A percentile compares a stretch with the other conserved stretches of the same genome.
These are phyloP conservation scores for Diaporthe sp. DNA, from an alignment of 2,329 filamentous ascomycete species.

Conservation along the genomic window DNA sequence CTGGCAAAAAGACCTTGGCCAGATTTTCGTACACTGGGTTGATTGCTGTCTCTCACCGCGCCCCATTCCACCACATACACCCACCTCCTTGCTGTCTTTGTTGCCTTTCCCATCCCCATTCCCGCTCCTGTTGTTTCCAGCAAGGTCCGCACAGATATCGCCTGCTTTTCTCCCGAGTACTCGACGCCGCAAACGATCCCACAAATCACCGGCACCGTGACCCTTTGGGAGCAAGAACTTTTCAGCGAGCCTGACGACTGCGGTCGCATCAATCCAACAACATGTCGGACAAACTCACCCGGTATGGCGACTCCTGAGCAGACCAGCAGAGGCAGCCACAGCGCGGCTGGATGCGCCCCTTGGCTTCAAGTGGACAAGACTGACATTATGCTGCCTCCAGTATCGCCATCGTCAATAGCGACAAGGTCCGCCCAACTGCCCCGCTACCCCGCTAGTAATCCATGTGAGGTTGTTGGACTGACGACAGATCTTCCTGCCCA, in stretches of 20 bases:
- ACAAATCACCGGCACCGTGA: background rate
- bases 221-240: constrained; percentile 23
- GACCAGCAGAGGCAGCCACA: background rate
- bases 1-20: constrained; percentile 36
- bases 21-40: constrained; percentile 35
- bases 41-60: constrained; percentile 17
- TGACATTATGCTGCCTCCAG: constrained; percentile 61
- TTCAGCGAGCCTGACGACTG: constrained; percentile 34
- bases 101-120: constrained; percentile 18
- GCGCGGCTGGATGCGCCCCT: background rate
- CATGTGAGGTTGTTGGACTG: constrained; percentile 51
- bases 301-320: constrained; percentile 67
- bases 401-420: constrained; percentile 98
- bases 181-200: background rate
- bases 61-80: constrained; percentile 22
- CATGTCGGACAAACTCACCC: constrained; percentile 96
- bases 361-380: constrained; percentile 42
- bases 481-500: constrained; percentile 45
- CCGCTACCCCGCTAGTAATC: constrained; percentile 55
- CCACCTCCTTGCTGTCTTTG: constrained; percentile 27
- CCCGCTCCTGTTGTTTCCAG: constrained; percentile 23
- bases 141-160: background rate
- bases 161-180: background rate
- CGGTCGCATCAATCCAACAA: constrained; percentile 49
- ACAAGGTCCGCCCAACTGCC: constrained; percentile 80